A percentile compares a stretch with the other conserved stretches of the same genome.
phyloP scores from a whole-genome alignment of 305 asterid genomes.

The Euphrasia arctica region DNA sequence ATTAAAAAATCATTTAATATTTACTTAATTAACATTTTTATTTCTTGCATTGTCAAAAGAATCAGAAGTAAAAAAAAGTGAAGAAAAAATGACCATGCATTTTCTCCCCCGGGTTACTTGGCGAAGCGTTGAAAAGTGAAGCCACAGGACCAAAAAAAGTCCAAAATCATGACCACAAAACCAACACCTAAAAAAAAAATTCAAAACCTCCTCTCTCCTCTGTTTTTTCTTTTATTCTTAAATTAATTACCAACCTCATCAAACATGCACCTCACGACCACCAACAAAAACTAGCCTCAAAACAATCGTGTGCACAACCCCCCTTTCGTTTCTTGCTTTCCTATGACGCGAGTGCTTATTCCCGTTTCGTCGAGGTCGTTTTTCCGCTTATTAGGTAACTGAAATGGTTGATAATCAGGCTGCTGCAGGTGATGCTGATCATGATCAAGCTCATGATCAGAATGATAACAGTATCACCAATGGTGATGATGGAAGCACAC shows the following conservation, averaged over 20 bases:
- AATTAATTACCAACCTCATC: neutral
- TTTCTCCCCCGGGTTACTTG: slow-evolving; percentile 37
- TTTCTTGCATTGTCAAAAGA: too few species aligned
- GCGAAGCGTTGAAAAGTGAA: slow-evolving; percentile 25
- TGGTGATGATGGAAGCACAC: too few species aligned
- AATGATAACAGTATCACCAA: too few species aligned
- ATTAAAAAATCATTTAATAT: too few species aligned
- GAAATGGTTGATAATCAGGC: too few species aligned
- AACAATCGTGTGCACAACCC: slow-evolving; percentile 17
- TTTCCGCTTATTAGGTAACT: too few species aligned
- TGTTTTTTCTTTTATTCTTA: slow-evolving; percentile 4
- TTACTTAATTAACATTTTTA: too few species aligned
- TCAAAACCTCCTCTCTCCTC: neutral
- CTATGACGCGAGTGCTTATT: slow-evolving; percentile 21
- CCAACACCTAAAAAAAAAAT: neutral
- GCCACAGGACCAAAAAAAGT: slow-evolving; percentile 18
- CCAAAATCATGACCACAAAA: neutral
- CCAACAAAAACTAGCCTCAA: slow-evolving; percentile 1
- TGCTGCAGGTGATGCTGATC: too few species aligned
- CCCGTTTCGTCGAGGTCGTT: neutral
- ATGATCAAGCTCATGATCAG: too few species aligned
- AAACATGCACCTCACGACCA: slow-evolving; percentile 41
- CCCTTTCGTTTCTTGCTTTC: slow-evolving; percentile 16
- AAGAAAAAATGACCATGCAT: slow-evolving; percentile 2
- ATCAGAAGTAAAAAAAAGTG: too few species aligned